Percentiles rank a stretch among this genome's conserved stretches.
phyloP scores from a whole-genome alignment of 139 green algal species.

The Dunaliella primolecta region DNA sequence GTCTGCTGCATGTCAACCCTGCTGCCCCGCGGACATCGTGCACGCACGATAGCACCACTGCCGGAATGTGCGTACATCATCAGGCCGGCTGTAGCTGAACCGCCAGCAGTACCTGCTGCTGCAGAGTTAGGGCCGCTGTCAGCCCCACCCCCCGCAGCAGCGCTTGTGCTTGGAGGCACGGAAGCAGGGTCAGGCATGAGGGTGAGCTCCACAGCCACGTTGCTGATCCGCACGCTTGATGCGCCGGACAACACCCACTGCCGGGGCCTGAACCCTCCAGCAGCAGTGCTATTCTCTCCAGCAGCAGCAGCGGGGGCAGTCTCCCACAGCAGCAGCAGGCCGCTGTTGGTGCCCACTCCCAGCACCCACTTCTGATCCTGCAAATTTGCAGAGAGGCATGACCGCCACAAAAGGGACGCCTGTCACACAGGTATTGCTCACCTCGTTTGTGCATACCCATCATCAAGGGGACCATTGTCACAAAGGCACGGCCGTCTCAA shows the following conservation, averaged over 20 bases:
- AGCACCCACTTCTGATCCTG: slow-evolving; percentile 4
- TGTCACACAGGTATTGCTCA: too few species aligned
- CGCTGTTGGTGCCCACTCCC: slow-evolving; percentile 18
- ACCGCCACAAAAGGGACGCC: neutral
- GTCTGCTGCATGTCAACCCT: neutral
- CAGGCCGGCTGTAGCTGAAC: too few species aligned
- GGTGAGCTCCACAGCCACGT: slow-evolving; percentile 26
- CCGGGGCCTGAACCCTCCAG: too few species aligned
- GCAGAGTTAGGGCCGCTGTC: too few species aligned
- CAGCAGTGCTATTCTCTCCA: neutral
- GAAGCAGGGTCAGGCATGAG: neutral
- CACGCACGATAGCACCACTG: slow-evolving; percentile 3
- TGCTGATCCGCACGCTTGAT: slow-evolving; percentile 14
- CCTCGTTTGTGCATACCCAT: too few species aligned
- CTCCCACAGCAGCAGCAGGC: slow-evolving; percentile 18
- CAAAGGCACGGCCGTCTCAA: too few species aligned
- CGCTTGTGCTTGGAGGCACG: neutral
- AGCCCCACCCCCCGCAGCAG: neutral
- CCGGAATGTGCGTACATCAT: slow-evolving; percentile 28
- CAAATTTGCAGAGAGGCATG: too few species aligned
- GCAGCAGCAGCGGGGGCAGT: neutral
- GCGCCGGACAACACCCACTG: slow-evolving; percentile 1
- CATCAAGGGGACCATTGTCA: too few species aligned
- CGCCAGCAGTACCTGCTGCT: too few species aligned
- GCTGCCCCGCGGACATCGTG: neutral